A percentile compares a stretch with the other conserved stretches of the same genome.
These are phyloP conservation scores for Hericium alpestre DNA, from an alignment of 768 basidiomycete species.

Conservation along the genomic window DNA sequence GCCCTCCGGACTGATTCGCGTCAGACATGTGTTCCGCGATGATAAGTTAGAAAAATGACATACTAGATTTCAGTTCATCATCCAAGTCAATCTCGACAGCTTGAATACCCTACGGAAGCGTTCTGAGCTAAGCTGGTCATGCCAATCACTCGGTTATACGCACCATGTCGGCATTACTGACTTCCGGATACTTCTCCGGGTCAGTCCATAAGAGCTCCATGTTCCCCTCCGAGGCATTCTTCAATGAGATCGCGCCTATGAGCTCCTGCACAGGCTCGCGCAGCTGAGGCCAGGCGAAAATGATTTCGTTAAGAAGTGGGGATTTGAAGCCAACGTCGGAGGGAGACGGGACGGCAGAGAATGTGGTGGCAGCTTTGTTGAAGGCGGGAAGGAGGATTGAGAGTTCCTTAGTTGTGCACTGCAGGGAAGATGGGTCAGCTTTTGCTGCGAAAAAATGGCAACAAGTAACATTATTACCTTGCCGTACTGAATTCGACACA, in stretches of 20 bases:
- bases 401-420: conserved; percentile 83
- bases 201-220: conserved; percentile 65
- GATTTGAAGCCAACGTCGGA: conserved; percentile 52
- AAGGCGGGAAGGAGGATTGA: conserved; percentile 67
- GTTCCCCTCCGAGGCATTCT: conserved; percentile 52
- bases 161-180: conserved; percentile 55
- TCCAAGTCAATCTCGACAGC: conserved; percentile 60
- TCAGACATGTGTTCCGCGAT: not conserved
- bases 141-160: conserved; percentile 13
- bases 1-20: conserved; percentile 49
- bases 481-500: conserved; percentile 84
- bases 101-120: conserved; percentile 42
- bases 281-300: conserved; percentile 58
- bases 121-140: too few species aligned
- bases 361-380: conserved; percentile 54
- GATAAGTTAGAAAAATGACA: conserved; percentile 5
- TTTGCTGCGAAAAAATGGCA: not conserved
- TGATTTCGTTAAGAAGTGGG: conserved; percentile 55
- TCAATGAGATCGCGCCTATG: conserved; percentile 44
- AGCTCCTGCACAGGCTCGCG: conserved; percentile 43
- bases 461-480: conserved; percentile 41
- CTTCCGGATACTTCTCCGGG: conserved; percentile 37
- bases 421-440: not conserved
- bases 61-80: conserved; percentile 63
- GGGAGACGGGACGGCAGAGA: conserved; percentile 34